A percentile compares a stretch with the other conserved stretches of the same genome.
These are phyloP conservation scores for Penicillium riverlandense DNA, from an alignment of 495 filamentous ascomycete genomes.

Conservation along the genomic window DNA sequence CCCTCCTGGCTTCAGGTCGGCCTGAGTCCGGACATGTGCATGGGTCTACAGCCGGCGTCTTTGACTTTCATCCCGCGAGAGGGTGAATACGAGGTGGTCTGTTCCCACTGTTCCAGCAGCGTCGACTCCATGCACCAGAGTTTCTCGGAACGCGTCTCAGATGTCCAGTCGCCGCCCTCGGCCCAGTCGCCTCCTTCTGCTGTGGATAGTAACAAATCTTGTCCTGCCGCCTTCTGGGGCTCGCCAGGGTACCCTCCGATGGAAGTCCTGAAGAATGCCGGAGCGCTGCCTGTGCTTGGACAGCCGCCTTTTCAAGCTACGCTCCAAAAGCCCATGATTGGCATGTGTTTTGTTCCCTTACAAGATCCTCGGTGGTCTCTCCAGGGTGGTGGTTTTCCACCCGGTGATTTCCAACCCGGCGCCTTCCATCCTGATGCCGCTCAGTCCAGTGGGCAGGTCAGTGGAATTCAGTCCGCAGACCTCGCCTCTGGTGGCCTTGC, in stretches of 20 bases:
- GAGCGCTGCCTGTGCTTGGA: background rate
- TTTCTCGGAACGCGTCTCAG: slow-evolving; percentile 16
- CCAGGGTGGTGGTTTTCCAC: too few species aligned
- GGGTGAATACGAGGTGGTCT: slow-evolving; percentile 33
- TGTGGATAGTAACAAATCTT: slow-evolving; percentile 3
- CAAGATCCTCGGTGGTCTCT: background rate
- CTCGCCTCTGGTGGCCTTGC: too few species aligned
- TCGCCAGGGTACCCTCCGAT: background rate
- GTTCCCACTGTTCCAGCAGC: slow-evolving; percentile 23
- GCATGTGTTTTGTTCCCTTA: slow-evolving; percentile 10
- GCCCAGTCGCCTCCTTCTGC: background rate
- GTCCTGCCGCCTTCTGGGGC: background rate
- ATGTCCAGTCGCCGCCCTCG: background rate
- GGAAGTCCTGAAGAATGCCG: background rate
- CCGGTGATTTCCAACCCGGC: too few species aligned
- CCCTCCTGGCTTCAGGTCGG: slow-evolving; percentile 29
- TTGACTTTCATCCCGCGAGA: slow-evolving; percentile 17
- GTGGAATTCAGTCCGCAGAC: too few species aligned
- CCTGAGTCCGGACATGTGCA: slow-evolving; percentile 12
- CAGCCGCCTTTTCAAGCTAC: slow-evolving; percentile 11
- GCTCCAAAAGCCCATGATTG: slow-evolving; percentile 13
- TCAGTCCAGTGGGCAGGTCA: too few species aligned
- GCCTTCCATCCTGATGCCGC: too few species aligned
- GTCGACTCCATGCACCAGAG: slow-evolving; percentile 24
- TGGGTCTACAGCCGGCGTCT: slow-evolving; percentile 17